Evolutionary conservation across 768 basidiomycete species (phyloP).

Genomic region (Boletus bicolor): DNA sequence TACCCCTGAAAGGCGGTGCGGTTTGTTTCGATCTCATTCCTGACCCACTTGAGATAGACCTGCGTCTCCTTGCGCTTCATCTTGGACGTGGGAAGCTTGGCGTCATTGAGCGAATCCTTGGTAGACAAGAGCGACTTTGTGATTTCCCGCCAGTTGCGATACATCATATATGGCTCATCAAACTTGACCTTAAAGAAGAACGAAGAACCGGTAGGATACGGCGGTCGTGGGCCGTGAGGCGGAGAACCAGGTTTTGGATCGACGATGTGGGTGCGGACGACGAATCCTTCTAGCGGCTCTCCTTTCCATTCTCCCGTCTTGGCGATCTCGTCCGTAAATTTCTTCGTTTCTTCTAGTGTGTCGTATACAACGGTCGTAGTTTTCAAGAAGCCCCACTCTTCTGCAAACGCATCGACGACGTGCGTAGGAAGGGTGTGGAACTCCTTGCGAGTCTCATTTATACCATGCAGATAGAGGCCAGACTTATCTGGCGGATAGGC

Average conservation of each 20-base stretch:
- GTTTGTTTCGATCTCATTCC: slow-evolving; percentile 65
- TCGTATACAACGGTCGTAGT: slow-evolving; percentile 56
- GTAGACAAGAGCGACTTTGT: slow-evolving; percentile 69
- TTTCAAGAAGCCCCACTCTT: slow-evolving; percentile 87
- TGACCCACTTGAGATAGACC: slow-evolving; percentile 82
- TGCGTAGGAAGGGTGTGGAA: slow-evolving; percentile 72
- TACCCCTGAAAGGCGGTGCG: slow-evolving; percentile 59
- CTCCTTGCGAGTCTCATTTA: slow-evolving; percentile 64
- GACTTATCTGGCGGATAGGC: slow-evolving; percentile 76
- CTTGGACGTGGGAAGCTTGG: slow-evolving; percentile 57
- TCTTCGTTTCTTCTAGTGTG: slow-evolving; percentile 62
- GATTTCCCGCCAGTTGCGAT: slow-evolving; percentile 94
- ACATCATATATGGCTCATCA: slow-evolving; percentile 98
- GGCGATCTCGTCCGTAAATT: slow-evolving; percentile 68
- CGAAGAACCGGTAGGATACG: slow-evolving; percentile 74
- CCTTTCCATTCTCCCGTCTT: slow-evolving; percentile 76
- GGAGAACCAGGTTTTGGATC: slow-evolving; percentile 35
- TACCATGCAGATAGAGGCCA: slow-evolving; percentile 89
- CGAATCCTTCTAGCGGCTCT: slow-evolving; percentile 89
- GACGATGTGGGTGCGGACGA: slow-evolving; percentile 74
- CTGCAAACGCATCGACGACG: slow-evolving; percentile 74
- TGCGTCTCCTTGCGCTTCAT: slow-evolving; percentile 75
- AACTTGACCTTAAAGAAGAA: slow-evolving; percentile 99
- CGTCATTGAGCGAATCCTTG: slow-evolving; percentile 30
- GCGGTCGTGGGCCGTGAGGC: slow-evolving; percentile 40